Conservation (phyloP, 2,329 filamentous ascomycete species). For the Fusarium duplospermum region DNA sequence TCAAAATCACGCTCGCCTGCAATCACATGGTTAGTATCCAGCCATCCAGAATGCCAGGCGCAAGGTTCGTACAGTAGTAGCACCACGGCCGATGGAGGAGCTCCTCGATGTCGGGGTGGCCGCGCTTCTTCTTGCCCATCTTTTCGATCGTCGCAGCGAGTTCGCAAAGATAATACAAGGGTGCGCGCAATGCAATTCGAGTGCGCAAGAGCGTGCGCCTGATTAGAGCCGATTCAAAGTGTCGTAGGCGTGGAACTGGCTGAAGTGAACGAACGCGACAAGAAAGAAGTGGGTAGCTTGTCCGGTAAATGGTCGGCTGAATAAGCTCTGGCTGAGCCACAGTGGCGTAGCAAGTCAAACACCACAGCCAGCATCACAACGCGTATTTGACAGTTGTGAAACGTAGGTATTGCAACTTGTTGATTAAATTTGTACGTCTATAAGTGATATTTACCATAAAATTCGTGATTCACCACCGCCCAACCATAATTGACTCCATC, state of each 20-base stretch:
- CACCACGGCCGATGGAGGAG: constrained; percentile 91
- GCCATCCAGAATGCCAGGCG: constrained; percentile 5
- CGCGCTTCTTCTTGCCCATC: constrained; percentile 93
- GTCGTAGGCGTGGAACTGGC: constrained; percentile 38
- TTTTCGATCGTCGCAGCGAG: constrained; percentile 14
- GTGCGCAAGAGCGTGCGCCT: constrained; percentile 29
- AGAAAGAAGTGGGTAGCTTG: constrained; percentile 42
- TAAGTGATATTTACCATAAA: constrained; percentile 17
- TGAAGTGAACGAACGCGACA: constrained; percentile 38
- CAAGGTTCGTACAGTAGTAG: constrained; percentile 81
- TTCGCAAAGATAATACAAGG: background rate
- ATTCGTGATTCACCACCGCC: constrained; percentile 8
- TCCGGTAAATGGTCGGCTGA: constrained; percentile 44
- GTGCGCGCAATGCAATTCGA: constrained; percentile 24
- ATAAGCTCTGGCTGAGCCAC: constrained; percentile 2
- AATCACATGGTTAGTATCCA: constrained; percentile 39
- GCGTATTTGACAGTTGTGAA: background rate
- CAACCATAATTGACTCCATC: background rate
- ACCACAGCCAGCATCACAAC: background rate
- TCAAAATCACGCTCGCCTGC: constrained; percentile 93
- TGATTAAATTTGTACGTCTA: constrained; percentile 33
- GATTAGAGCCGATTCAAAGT: constrained; percentile 27
- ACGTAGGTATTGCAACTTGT: constrained; percentile 1
- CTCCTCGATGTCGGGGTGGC: constrained; percentile 88
- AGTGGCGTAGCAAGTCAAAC: background rate